Conservation (phyloP, 83 land plant species). For the Picea mariana region DNA sequence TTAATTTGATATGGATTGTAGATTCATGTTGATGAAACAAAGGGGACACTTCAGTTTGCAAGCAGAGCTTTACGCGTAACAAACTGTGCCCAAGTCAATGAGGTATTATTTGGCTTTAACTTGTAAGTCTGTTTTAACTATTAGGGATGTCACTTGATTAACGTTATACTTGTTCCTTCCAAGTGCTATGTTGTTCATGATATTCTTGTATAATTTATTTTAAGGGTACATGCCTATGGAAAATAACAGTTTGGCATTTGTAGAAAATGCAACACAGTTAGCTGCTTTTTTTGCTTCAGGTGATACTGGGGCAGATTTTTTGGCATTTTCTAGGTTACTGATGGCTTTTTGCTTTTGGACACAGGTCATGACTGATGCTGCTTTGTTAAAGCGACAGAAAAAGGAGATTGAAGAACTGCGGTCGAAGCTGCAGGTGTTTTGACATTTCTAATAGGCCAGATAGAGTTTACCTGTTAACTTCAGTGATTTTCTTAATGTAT, state of each 20-base stretch:
- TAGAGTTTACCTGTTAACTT: background rate
- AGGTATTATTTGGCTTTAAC: conserved; percentile 64
- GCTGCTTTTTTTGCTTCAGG: background rate
- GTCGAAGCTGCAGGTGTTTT: conserved; percentile 61
- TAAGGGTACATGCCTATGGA: background rate
- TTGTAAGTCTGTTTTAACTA: background rate
- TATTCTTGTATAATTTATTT: too few species aligned
- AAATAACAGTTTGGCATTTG: background rate
- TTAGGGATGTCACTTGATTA: too few species aligned
- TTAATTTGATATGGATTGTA: conserved; percentile 26
- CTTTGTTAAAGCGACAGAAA: conserved; percentile 92
- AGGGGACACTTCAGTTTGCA: conserved; percentile 96
- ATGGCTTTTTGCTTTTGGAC: background rate
- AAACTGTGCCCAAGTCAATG: conserved; percentile 97
- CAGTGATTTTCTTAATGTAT: background rate
- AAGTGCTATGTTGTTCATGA: background rate
- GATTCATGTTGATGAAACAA: conserved; percentile 97
- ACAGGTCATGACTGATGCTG: conserved; percentile 98
- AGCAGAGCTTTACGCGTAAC: conserved; percentile 93
- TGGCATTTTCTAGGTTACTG: background rate
- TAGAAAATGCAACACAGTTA: background rate
- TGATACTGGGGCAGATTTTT: background rate
- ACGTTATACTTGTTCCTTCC: background rate
- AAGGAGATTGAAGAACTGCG: conserved; percentile 98
- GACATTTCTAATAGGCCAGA: background rate